phyloP scores from a whole-genome alignment of 1,284 basidiomycete species.

The Acaromyces ingoldii region DNA sequence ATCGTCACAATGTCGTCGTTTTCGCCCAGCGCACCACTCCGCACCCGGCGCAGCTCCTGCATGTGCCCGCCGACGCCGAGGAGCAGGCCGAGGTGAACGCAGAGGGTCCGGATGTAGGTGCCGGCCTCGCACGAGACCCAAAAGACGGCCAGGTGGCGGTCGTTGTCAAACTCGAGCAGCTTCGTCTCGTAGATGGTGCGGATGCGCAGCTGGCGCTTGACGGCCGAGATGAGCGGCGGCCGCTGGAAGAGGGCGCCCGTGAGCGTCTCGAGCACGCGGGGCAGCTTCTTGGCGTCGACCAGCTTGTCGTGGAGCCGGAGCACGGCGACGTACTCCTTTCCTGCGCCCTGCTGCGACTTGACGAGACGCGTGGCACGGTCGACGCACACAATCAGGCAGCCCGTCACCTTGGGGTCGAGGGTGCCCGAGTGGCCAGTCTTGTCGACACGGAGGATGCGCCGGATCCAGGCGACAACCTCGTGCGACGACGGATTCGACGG shows the following conservation, averaged over 20 bases:
- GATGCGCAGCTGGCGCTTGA: conserved; percentile 96
- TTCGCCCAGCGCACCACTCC: conserved; percentile 92
- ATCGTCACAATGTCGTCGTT: conserved; percentile 98
- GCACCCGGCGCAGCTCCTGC: conserved; percentile 93
- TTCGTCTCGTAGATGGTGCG: conserved; percentile 97
- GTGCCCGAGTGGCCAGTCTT: conserved; percentile 98
- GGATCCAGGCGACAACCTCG: conserved; percentile 98
- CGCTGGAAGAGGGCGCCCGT: conserved; percentile 98
- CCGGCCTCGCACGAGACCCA: conserved; percentile 99
- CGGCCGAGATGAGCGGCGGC: conserved; percentile 95
- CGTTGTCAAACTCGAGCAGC: conserved; percentile 94
- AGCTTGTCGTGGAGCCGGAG: conserved; percentile 82
- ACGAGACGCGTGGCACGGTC: conserved; percentile 99
- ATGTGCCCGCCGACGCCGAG: conserved; percentile 98
- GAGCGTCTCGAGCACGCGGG: conserved; percentile 89
- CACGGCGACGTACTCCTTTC: conserved; percentile 98
- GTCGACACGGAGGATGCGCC: conserved; percentile 89
- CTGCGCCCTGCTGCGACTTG: conserved; percentile 95
- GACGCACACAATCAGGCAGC: conserved; percentile 97
- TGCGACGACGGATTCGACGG: conserved; percentile 99
- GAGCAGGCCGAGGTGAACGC: conserved; percentile 90
- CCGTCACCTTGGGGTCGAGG: conserved; percentile 97
- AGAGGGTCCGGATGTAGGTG: conserved; percentile 96
- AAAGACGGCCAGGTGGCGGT: conserved; percentile 93
- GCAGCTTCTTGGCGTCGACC: conserved; percentile 75